Percentiles rank a stretch among this genome's conserved stretches.
These are phyloP conservation scores for Chrysoporthe cubensis DNA, from an alignment of 2,329 filamentous ascomycete genomes.

Conservation along the genomic window DNA sequence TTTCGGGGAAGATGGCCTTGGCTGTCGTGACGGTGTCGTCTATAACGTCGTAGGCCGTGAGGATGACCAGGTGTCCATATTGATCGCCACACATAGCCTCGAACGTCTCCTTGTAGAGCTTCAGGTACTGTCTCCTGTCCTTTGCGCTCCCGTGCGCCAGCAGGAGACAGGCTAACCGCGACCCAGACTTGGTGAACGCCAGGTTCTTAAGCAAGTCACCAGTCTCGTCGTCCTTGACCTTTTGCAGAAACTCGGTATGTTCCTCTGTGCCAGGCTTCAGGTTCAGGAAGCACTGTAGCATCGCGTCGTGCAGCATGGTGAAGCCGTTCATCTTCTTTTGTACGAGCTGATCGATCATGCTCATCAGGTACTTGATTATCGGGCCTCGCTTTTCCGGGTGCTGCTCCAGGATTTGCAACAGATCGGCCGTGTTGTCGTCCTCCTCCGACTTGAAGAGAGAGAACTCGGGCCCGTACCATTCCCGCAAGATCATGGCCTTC, in stretches of 20 bases:
- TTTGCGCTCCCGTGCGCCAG: slow-evolving; percentile 88
- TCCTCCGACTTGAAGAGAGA: slow-evolving; percentile 70
- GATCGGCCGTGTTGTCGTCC: slow-evolving; percentile 63
- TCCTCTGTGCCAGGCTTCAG: slow-evolving; percentile 78
- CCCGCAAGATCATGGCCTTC: slow-evolving; percentile 80
- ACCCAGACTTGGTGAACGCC: slow-evolving; percentile 90
- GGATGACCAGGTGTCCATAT: slow-evolving; percentile 78
- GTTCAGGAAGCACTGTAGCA: slow-evolving; percentile 94
- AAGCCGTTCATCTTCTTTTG: slow-evolving; percentile 98
- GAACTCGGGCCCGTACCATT: slow-evolving; percentile 97
- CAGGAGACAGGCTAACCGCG: slow-evolving; percentile 78
- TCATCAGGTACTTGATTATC: slow-evolving; percentile 83
- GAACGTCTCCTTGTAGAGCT: slow-evolving; percentile 85
- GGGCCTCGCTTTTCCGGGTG: slow-evolving; percentile 84
- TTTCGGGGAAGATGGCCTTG: slow-evolving; percentile 85
- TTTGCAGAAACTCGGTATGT: slow-evolving; percentile 83
- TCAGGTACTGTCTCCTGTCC: slow-evolving; percentile 86
- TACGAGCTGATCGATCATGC: slow-evolving; percentile 87
- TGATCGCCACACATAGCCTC: slow-evolving; percentile 82
- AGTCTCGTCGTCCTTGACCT: slow-evolving; percentile 88
- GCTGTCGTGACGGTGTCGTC: slow-evolving; percentile 90
- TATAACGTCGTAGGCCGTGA: slow-evolving; percentile 86
- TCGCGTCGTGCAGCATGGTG: slow-evolving; percentile 96
- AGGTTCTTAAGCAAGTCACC: slow-evolving; percentile 93
- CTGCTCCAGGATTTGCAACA: slow-evolving; percentile 73